Conservation (phyloP, 768 basidiomycete species). For the Hericium coralloides region DNA sequence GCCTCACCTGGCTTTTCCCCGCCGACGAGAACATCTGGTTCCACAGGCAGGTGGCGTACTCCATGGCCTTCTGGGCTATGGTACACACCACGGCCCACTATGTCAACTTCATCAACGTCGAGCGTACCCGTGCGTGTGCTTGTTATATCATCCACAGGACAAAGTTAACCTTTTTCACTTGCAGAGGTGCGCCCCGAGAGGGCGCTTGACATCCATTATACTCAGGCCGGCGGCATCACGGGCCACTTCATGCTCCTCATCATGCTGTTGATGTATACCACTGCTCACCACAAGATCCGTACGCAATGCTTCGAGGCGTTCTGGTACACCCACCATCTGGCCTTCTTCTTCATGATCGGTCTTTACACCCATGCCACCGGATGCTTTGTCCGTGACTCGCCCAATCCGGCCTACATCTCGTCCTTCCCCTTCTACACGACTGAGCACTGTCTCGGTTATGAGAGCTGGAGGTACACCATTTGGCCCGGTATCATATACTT, state of each 20-base stretch:
- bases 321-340: slow-evolving; percentile 95
- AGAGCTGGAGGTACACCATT: slow-evolving; percentile 85
- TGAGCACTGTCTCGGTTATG: slow-evolving; percentile 84
- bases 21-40: slow-evolving; percentile 96
- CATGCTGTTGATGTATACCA: slow-evolving; percentile 90
- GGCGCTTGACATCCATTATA: slow-evolving; percentile 83
- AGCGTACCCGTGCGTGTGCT: slow-evolving; percentile 60
- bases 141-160: background rate
- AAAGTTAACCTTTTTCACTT: slow-evolving; percentile 1
- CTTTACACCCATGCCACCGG: slow-evolving; percentile 88
- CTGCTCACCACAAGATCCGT: slow-evolving; percentile 84
- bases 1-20: slow-evolving; percentile 74
- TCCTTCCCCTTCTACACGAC: slow-evolving; percentile 85
- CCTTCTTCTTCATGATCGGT: slow-evolving; percentile 90
- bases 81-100: slow-evolving; percentile 93
- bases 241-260: slow-evolving; percentile 94
- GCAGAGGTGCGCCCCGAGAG: slow-evolving; percentile 72
- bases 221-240: slow-evolving; percentile 84
- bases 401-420: slow-evolving; percentile 55
- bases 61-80: slow-evolving; percentile 88
- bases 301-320: slow-evolving; percentile 89
- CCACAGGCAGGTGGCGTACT: slow-evolving; percentile 91
- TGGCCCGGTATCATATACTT: slow-evolving; percentile 91
- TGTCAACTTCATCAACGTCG: slow-evolving; percentile 89
- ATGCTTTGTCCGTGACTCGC: slow-evolving; percentile 89